Conservation (phyloP, 2,329 filamentous ascomycete species). For the Pseudogymnoascus sp. region DNA sequence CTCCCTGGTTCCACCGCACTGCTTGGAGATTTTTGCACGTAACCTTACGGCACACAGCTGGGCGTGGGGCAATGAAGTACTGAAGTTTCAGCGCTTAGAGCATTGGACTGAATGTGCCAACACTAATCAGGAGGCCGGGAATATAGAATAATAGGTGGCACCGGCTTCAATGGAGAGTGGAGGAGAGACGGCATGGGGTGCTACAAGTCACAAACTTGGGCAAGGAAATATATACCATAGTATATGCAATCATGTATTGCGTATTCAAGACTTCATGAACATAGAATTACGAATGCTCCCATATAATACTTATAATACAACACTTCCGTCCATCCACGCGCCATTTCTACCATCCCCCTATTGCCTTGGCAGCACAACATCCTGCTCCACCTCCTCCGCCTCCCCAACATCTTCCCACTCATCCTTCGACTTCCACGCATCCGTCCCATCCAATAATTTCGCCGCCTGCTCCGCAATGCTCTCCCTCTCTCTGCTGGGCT, state of each 20-base stretch:
- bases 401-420: constrained; percentile 36
- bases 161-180: background rate
- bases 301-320: constrained; percentile 10
- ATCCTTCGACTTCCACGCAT: constrained; percentile 46
- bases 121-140: background rate
- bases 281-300: constrained; percentile 7
- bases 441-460: constrained; percentile 52
- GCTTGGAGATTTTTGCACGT: constrained; percentile 71
- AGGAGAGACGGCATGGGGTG: background rate
- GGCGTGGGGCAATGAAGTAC: constrained; percentile 68
- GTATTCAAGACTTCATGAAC: constrained; percentile 4
- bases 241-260: background rate
- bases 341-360: constrained; percentile 11
- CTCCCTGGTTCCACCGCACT: constrained; percentile 38
- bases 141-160: background rate
- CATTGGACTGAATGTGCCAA: constrained; percentile 37
- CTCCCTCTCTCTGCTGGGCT: constrained; percentile 32
- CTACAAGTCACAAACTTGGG: background rate
- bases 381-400: constrained; percentile 26
- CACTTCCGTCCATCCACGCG: background rate
- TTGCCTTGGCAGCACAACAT: constrained; percentile 19
- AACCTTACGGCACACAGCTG: constrained; percentile 70
- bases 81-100: constrained; percentile 58
- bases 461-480: constrained; percentile 53
- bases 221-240: background rate